A percentile compares a stretch with the other conserved stretches of the same genome.
These are phyloP conservation scores for Salix brachista DNA, from an alignment of 345 rosid genomes.

Conservation along the genomic window DNA sequence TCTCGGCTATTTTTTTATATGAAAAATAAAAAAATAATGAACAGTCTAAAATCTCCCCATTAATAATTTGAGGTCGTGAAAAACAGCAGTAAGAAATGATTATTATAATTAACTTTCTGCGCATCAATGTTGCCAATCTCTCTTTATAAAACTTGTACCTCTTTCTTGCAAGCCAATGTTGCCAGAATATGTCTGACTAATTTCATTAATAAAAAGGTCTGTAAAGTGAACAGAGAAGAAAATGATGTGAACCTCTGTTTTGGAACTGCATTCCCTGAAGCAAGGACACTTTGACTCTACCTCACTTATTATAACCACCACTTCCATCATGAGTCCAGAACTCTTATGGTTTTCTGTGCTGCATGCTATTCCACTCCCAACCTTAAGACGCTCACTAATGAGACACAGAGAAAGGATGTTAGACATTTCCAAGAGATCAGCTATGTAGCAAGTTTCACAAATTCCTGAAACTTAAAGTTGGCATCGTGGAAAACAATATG, in stretches of 20 bases:
- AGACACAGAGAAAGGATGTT: slow-evolving; percentile 16
- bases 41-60: not conserved
- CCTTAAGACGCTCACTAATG: slow-evolving; percentile 61
- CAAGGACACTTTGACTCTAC: slow-evolving; percentile 39
- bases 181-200: not conserved
- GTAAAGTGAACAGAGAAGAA: not conserved
- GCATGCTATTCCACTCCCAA: slow-evolving; percentile 61
- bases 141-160: not conserved
- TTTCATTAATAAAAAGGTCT: not conserved
- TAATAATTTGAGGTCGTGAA: not conserved
- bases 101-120: not conserved
- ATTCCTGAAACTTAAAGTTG: not conserved
- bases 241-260: slow-evolving; percentile 57
- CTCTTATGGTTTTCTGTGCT: slow-evolving; percentile 40
- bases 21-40: not conserved
- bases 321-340: slow-evolving; percentile 56
- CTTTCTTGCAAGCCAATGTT: not conserved
- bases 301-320: slow-evolving; percentile 61
- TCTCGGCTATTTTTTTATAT: not conserved
- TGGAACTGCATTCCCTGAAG: slow-evolving; percentile 36
- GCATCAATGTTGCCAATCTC: not conserved
- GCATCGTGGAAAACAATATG: too few relatives aligned
- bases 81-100: not conserved
- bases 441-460: not conserved
- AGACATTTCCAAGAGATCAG: slow-evolving; percentile 5